Conservation (phyloP, 176 grass and related monocot species). For the Calamus simplicifolius region DNA sequence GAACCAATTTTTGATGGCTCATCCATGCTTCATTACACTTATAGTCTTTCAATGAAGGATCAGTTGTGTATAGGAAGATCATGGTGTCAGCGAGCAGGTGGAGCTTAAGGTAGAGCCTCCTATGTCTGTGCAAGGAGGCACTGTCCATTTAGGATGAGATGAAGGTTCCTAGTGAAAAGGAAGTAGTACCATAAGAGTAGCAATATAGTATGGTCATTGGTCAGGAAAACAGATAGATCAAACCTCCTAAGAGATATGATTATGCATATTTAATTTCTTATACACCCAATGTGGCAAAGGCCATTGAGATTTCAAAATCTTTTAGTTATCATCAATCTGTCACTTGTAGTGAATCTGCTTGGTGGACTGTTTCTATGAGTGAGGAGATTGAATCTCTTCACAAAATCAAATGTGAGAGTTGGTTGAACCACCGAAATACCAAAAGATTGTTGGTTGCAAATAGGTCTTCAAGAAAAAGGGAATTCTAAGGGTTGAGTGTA, state of each 20-base stretch:
- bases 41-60: too few species aligned
- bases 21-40: neutral
- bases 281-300: neutral
- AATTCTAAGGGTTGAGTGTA: neutral
- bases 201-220: neutral
- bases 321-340: neutral
- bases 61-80: too few species aligned
- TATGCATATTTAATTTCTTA: neutral
- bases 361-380: conserved; percentile 1
- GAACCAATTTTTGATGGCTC: neutral
- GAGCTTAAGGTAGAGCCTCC: neutral
- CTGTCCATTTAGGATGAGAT: neutral
- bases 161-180: neutral
- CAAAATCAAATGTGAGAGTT: conserved; percentile 18
- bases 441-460: conserved; percentile 21
- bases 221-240: neutral
- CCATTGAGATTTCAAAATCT: conserved; percentile 1
- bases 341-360: neutral
- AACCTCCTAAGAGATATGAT: neutral
- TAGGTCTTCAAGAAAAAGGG: conserved; percentile 17
- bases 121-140: neutral
- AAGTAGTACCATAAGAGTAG: neutral
- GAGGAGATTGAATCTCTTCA: conserved; percentile 16
- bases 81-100: neutral
- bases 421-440: conserved; percentile 5